These are phyloP conservation scores for Geranomyces variabilis DNA, from an alignment of 192 early-diverging fungal species.

Conservation along the genomic window DNA sequence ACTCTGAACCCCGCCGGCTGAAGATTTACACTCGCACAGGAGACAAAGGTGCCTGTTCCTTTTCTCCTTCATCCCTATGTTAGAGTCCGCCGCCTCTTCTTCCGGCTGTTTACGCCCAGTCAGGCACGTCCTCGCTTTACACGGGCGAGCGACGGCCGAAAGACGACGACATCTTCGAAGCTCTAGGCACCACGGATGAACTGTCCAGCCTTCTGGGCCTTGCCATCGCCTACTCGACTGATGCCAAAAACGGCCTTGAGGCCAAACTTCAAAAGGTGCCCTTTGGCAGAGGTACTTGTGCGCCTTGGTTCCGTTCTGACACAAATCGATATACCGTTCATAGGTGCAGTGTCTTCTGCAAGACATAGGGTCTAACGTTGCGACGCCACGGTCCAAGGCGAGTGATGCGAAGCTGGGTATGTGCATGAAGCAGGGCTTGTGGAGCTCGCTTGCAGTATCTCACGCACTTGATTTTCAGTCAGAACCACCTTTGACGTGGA, in stretches of 20 bases:
- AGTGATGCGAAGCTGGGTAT: constrained; percentile 56
- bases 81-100: constrained; percentile 4
- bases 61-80: not conserved
- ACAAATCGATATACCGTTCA: not conserved
- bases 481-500: constrained; percentile 79
- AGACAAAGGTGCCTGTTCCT: constrained; percentile 79
- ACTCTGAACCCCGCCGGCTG: not conserved
- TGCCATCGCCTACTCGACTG: constrained; percentile 61
- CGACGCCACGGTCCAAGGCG: constrained; percentile 73
- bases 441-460: no score
- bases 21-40: constrained; percentile 94
- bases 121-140: constrained; percentile 83
- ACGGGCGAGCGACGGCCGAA: constrained; percentile 90
- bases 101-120: not conserved
- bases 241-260: constrained; percentile 51
- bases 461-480: constrained; percentile 35
- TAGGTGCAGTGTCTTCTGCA: constrained; percentile 90
- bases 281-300: constrained; percentile 33
- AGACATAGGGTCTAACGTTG: constrained; percentile 90
- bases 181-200: constrained; percentile 89
- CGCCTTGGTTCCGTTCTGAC: constrained; percentile 17
- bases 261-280: constrained; percentile 58
- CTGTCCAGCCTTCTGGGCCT: constrained; percentile 74
- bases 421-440: no score
- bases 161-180: constrained; percentile 87